Evolutionary conservation across 106 monocot genomes (phyloP).

Genomic region (Apostasia ramifera): DNA sequence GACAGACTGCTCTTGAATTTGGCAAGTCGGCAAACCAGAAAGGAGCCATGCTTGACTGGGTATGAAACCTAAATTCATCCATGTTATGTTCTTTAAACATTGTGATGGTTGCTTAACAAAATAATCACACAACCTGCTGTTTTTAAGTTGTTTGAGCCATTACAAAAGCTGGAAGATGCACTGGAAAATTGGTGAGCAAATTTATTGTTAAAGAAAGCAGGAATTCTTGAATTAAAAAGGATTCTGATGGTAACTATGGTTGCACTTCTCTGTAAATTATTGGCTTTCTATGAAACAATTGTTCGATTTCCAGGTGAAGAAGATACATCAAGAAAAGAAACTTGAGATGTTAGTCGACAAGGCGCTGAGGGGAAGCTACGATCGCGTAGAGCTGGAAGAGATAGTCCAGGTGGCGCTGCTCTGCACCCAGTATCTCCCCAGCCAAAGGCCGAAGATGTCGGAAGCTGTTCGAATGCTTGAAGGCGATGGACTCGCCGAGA

Average conservation of each 20-base stretch:
- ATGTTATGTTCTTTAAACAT: not conserved
- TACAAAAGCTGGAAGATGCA: too few species aligned
- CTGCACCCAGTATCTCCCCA: constrained; percentile 22
- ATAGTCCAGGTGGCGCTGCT: constrained; percentile 18
- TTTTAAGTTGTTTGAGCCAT: too few species aligned
- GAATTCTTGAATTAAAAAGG: too few species aligned
- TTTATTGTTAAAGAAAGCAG: too few species aligned
- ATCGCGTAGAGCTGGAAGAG: constrained; percentile 18
- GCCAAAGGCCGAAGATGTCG: constrained; percentile 25
- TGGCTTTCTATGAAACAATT: not conserved
- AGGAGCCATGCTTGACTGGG: constrained; percentile 33
- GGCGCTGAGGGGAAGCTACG: constrained; percentile 10
- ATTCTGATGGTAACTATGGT: too few species aligned
- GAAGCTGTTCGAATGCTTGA: constrained; percentile 27
- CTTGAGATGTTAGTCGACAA: constrained; percentile 19
- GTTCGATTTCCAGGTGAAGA: constrained; percentile 14
- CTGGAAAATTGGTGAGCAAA: too few species aligned
- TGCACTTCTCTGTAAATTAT: too few species aligned
- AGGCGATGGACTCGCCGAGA: constrained; percentile 27
- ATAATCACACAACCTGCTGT: too few species aligned
- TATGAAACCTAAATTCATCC: not conserved
- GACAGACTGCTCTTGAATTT: constrained; percentile 24
- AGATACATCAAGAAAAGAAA: constrained; percentile 23
- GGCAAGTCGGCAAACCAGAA: constrained; percentile 26
- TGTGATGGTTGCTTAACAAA: not conserved